Conservation (phyloP, 2,329 filamentous ascomycete species). For the Apiospora rasikravindrae region DNA sequence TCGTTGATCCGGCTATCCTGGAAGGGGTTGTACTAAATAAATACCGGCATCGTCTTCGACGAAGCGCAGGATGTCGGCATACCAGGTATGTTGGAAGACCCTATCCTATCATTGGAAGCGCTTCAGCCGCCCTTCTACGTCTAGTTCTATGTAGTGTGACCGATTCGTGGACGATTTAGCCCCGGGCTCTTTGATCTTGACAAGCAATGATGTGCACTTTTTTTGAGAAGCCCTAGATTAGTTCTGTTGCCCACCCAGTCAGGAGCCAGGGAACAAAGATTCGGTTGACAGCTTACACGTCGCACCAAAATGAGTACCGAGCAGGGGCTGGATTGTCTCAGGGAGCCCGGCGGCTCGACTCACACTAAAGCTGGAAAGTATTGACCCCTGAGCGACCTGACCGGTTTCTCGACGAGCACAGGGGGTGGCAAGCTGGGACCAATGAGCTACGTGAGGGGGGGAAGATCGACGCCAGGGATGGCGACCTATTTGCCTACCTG, state of each 20-base stretch:
- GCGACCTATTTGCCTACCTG: no score
- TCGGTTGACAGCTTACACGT: neutral
- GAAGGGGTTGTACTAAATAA: no score
- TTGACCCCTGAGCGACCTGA: slow-evolving; percentile 8
- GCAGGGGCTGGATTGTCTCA: slow-evolving; percentile 1
- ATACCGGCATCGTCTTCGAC: neutral
- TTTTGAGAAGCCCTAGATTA: neutral
- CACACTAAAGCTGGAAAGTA: slow-evolving; percentile 11
- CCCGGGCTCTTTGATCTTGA: neutral
- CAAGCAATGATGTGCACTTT: neutral
- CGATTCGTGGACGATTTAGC: neutral
- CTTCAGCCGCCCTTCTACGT: neutral
- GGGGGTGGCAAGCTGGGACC: neutral
- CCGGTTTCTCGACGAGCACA: neutral
- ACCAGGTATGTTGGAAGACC: no score
- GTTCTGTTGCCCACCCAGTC: neutral
- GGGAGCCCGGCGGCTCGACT: neutral
- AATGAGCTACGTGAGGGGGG: neutral
- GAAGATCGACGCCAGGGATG: neutral
- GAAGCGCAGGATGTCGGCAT: neutral
- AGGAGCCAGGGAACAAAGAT: neutral
- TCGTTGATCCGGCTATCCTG: neutral
- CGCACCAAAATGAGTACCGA: neutral
- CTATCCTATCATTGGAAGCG: neutral
- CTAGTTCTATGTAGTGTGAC: neutral